Base-by-base conservation (phyloP, 345 rosid species). In the Iberis pinnata region DNA sequence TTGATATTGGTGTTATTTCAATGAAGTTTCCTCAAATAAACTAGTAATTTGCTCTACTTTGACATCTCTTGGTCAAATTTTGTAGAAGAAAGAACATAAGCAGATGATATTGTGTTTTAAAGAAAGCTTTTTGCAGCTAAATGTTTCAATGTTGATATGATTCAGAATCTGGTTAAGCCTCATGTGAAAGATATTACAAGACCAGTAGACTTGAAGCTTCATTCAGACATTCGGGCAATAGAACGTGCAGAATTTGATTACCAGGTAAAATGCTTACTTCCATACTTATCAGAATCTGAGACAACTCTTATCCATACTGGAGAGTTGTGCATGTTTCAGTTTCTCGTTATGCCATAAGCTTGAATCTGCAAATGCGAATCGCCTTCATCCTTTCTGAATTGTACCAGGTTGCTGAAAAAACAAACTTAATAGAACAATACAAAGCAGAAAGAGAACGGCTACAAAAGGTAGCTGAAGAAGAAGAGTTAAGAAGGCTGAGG, bases 181-280 rank as follows among this genome's bases (percentile, higher is more conserved):
- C 76, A 69, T 3, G 83, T 83, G 47, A 93, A 79, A 70, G 97
- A 80, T 53, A 73, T 29, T 58, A 93, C 99, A 19, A 76, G 38
- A 62, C 89, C 95, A 1, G 3, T 79, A 8, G 95, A 86, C 67
- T 67, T 75, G 51, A 81, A 71, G 78, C 95, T 92, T 14, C 81
- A 71, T 49, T 80, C 73, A 49, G 97, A 92, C 42, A 13, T 83
- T 27, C 80, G 97, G 33, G 98, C 97, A 24, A 57, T 54, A 41
- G 99, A 85, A 61, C 90, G 95, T 11, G 86, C 95, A 6, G 97
- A 83, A 60, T 92, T 92, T 64, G 96, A 87, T 36, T 70, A 81
- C 24, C 89, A 88, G 95, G 95, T 88, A 18, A 47, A n/a, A 16
- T 25, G n/a, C 4, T 43, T 18, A 11, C 36, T 26, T 37, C 36